Base-by-base conservation (phyloP, 1,284 basidiomycete genomes). In the Cryptococcus sp. region DNA sequence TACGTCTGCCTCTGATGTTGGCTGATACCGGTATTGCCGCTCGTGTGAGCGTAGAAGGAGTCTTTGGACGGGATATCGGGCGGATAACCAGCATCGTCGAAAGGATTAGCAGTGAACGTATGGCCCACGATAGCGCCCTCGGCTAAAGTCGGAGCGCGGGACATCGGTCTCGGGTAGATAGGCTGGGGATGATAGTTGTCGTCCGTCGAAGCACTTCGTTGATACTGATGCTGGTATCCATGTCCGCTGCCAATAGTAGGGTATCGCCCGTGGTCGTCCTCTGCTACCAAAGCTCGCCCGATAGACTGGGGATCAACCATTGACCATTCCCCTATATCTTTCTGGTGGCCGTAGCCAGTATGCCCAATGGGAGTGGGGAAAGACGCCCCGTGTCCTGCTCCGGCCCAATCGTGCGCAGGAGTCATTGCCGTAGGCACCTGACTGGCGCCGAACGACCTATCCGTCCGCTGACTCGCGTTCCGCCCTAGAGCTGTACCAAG, bases 361-460 rank as follows among this genome's bases (percentile, higher is more conserved):
- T 30, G 15, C 15, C 35, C 27, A 10, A 17, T 20, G 20, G 20
- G 20, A n/a, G 42, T 8, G 25, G 22, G 20, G 49, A 19, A 25
- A 35, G 23, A 17, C 7, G 8, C 19, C 8, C 15, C 30, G 13
- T 55, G 35, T 10, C 19, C 42, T 20, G 35, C 19, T 1, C n/a
- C 30, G 0, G 59, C 54, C 66, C 67, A 68, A 27, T 67, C 63
- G 2, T 42, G 38, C 2, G 58, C 41, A 0, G 58, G 55, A 1
- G 58, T 60, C 5, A 30, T 47, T 4, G 63, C 58, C 2, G 58
- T 65, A 0, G 56, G 50, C 11, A 62, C 50, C 39, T 59, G 61
- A 46, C 63, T 65, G 6, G 67, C 66, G 10, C 69, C 68, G 54
- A 68, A 71, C 35, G 62, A 65, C 19, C 47, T 52, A 13, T 67